Evolutionary conservation across 257 asterid genomes (phyloP).

Genomic region (Euphrasia confusa): DNA sequence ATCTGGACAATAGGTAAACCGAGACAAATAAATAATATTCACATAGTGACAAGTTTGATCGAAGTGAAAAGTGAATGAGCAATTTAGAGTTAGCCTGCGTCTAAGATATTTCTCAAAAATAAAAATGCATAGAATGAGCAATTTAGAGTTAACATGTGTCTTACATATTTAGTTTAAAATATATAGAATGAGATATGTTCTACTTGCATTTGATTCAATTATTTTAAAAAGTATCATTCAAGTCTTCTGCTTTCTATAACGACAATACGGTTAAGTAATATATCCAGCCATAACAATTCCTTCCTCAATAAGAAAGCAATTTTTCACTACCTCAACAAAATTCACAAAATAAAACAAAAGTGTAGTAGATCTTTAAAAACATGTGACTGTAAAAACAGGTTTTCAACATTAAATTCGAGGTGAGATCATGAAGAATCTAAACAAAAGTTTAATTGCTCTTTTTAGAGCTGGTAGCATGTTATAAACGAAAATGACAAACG

Average conservation of each 20-base stretch:
- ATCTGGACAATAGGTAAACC: slow-evolving; percentile 26
- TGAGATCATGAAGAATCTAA: not conserved
- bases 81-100: not conserved
- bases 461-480: no score
- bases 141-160: no score
- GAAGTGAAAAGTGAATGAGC: slow-evolving; percentile 4
- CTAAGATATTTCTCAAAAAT: not conserved
- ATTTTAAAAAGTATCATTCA: no score
- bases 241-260: no score
- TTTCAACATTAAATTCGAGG: slow-evolving; percentile 3
- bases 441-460: not conserved
- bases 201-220: not conserved
- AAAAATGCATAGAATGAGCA: no score
- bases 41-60: slow-evolving; percentile 16
- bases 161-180: not conserved
- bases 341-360: not conserved
- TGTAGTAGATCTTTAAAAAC: not conserved
- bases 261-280: not conserved
- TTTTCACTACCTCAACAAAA: not conserved
- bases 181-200: not conserved
- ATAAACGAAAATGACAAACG: not conserved
- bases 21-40: slow-evolving; percentile 6
- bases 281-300: not conserved
- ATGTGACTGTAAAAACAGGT: not conserved
- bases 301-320: no score